Percentiles rank a stretch among this genome's conserved stretches.
phyloP scores from a whole-genome alignment of 2,329 filamentous ascomycete species.

The Mycocentrospora acerina region DNA sequence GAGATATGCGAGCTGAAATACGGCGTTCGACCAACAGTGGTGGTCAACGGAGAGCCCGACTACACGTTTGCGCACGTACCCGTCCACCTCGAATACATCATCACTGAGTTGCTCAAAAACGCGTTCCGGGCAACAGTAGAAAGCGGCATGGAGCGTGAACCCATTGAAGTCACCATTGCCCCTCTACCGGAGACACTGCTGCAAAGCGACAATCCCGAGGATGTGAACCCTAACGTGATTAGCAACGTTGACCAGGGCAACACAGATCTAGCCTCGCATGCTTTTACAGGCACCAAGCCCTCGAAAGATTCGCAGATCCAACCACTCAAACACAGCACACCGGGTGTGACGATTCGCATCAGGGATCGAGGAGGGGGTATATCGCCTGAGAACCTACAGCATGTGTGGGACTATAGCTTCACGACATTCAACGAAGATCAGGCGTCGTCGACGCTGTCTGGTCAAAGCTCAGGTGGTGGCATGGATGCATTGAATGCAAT shows the following conservation, averaged over 20 bases:
- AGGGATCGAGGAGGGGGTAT: conserved; percentile 96
- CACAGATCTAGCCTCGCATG: conserved; percentile 31
- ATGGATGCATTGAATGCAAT: conserved; percentile 75
- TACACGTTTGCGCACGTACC: conserved; percentile 93
- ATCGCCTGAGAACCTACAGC: conserved; percentile 74
- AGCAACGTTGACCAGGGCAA: conserved; percentile 37
- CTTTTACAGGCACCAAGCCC: conserved; percentile 27
- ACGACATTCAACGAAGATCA: conserved; percentile 82
- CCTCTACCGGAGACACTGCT: conserved; percentile 57
- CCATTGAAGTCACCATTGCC: conserved; percentile 90
- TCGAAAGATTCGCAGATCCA: conserved; percentile 43
- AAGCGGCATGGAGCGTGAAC: conserved; percentile 73
- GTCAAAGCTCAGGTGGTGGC: conserved; percentile 33
- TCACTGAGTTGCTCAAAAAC: conserved; percentile 95
- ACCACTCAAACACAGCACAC: conserved; percentile 55
- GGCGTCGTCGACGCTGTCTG: conserved; percentile 48
- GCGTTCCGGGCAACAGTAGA: conserved; percentile 93
- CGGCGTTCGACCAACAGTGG: conserved; percentile 76
- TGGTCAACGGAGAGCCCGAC: conserved; percentile 80
- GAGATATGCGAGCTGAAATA: conserved; percentile 98
- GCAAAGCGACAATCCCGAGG: conserved; percentile 15
- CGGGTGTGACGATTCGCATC: conserved; percentile 92
- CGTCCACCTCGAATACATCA: conserved; percentile 95
- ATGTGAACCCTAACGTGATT: conserved; percentile 11
- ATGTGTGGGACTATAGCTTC: conserved; percentile 97